These are phyloP conservation scores for Funneliformis geosporum DNA, from an alignment of 192 early-diverging fungal species.

Conservation along the genomic window DNA sequence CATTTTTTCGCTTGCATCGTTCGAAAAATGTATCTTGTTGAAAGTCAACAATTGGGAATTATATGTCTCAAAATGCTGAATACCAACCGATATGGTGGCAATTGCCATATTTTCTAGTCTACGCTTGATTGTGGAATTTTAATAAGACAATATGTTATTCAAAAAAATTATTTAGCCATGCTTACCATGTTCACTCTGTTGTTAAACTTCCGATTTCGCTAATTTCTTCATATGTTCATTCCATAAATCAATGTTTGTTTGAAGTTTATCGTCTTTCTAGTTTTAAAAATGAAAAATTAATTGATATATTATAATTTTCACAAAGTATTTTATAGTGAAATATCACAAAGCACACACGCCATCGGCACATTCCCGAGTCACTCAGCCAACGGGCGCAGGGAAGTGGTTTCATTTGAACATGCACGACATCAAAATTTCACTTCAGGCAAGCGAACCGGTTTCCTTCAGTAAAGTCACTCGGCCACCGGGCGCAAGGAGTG, in stretches of 20 bases:
- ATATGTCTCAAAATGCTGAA: too few relatives aligned
- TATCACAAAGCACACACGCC: background rate
- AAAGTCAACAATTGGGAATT: too few relatives aligned
- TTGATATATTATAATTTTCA: too few relatives aligned
- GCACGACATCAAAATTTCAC: background rate
- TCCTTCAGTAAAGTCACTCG: background rate
- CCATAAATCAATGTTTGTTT: background rate
- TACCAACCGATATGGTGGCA: too few relatives aligned
- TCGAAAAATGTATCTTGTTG: too few relatives aligned
- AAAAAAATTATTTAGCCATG: background rate
- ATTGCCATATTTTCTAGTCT: background rate
- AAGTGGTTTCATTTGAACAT: too few relatives aligned
- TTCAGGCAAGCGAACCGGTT: slow-evolving; percentile 6
- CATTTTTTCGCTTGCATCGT: too few relatives aligned
- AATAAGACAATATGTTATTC: background rate
- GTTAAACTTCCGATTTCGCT: background rate
- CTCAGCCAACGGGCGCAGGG: too few relatives aligned
- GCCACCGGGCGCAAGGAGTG: too few relatives aligned
- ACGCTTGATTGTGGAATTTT: background rate
- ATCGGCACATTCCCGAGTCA: background rate
- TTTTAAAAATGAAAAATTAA: background rate
- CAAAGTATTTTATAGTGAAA: background rate
- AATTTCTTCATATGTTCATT: slow-evolving; percentile 1
- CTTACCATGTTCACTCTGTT: slow-evolving; percentile 12
- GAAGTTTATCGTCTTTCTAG: background rate